These are phyloP conservation scores for Luffa aegyptiaca DNA, from an alignment of 306 rosid genomes.

Conservation along the genomic window DNA sequence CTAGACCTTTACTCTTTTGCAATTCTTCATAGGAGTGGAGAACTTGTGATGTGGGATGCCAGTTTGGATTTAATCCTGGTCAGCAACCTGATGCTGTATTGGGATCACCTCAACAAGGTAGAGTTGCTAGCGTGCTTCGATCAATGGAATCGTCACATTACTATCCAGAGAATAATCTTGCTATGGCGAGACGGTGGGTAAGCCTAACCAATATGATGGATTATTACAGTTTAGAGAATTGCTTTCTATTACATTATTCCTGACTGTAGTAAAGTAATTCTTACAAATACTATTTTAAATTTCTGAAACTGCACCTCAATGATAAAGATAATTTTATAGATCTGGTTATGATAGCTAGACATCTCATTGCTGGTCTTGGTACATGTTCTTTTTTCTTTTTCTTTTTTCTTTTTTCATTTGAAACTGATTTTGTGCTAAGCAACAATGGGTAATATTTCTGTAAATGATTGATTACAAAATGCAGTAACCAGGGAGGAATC, in stretches of 20 bases:
- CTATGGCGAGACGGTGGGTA: conserved; percentile 96
- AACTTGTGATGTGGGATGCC: conserved; percentile 72
- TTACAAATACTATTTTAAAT: background rate
- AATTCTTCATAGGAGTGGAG: conserved; percentile 51
- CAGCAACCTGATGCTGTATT: conserved; percentile 58
- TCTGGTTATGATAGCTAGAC: background rate
- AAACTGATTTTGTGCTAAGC: background rate
- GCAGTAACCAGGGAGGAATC: background rate
- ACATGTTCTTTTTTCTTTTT: background rate
- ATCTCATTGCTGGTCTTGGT: background rate
- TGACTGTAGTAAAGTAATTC: background rate
- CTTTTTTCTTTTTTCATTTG: background rate
- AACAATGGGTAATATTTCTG: background rate
- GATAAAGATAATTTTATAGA: background rate
- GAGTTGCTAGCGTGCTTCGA: conserved; percentile 49
- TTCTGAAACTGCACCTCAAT: background rate
- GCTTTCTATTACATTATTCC: background rate
- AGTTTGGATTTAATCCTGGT: conserved; percentile 42
- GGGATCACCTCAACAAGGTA: conserved; percentile 32
- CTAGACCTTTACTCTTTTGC: background rate
- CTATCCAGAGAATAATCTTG: conserved; percentile 62
- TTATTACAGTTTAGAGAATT: conserved; percentile 19
- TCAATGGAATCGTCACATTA: conserved; percentile 92
- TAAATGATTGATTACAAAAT: background rate
- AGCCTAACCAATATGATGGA: conserved; percentile 38